Percentiles rank a stretch among this genome's conserved stretches.
Conservation (phyloP, 306 rosid species). For the Citrullus mucosospermus region DNA sequence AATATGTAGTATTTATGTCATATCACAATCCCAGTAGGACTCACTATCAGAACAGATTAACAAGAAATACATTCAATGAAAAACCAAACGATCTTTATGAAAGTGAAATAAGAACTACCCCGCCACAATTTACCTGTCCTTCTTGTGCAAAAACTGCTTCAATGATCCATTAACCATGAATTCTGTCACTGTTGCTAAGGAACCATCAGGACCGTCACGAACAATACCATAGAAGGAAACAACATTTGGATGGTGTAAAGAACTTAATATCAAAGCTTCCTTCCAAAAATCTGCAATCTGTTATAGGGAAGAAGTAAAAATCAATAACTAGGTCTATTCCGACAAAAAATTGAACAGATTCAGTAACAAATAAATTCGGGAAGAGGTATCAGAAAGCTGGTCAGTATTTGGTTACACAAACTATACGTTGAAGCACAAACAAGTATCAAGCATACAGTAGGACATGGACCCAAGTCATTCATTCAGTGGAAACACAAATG, state of each 20-base stretch:
- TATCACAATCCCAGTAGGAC: not conserved
- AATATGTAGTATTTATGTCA: constrained; percentile 17
- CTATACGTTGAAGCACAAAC: not conserved
- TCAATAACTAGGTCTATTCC: constrained; percentile 9
- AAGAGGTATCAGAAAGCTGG: not conserved
- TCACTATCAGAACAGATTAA: not conserved
- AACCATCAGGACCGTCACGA: constrained; percentile 97
- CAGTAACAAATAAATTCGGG: not conserved
- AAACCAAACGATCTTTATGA: not conserved
- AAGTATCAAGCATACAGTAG: not conserved
- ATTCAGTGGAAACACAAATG: not conserved
- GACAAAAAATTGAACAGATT: not conserved
- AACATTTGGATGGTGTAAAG: constrained; percentile 97
- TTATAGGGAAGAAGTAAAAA: constrained; percentile 2
- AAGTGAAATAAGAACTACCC: not conserved
- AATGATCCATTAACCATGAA: constrained; percentile 98
- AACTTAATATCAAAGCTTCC: constrained; percentile 90
- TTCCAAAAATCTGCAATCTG: constrained; percentile 99
- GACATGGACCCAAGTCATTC: not conserved
- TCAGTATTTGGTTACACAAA: not conserved
- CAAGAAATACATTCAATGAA: not conserved
- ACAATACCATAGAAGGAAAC: constrained; percentile 97
- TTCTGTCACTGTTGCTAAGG: constrained; percentile 94
- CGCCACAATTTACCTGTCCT: constrained; percentile 57
- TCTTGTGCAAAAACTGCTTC: constrained; percentile 96